phyloP scores from a whole-genome alignment of 805 yeast species.

The Candida fluviatilis region DNA sequence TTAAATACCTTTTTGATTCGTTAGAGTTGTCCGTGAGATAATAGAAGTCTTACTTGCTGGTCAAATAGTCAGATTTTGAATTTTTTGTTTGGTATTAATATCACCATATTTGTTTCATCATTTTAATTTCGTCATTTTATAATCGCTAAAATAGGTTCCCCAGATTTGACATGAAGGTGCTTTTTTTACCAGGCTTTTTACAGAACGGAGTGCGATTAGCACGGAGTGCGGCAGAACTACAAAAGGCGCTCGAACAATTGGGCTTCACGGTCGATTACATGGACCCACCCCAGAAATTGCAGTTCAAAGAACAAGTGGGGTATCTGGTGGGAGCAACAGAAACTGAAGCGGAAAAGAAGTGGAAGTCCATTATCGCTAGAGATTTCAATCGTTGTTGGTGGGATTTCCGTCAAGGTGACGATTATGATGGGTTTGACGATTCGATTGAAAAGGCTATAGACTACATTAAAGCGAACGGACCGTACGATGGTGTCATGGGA shows the following conservation, averaged over 20 bases:
- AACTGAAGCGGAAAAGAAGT: slow-evolving; percentile 24
- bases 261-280: slow-evolving; percentile 27
- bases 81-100: too few relatives aligned
- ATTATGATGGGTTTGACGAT: slow-evolving; percentile 25
- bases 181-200: slow-evolving; percentile 33
- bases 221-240: slow-evolving; percentile 28
- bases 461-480: slow-evolving; percentile 32
- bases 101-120: too few relatives aligned
- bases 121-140: too few relatives aligned
- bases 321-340: slow-evolving; percentile 22
- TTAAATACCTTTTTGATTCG: too few relatives aligned
- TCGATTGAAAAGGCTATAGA: slow-evolving; percentile 21
- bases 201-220: slow-evolving; percentile 32
- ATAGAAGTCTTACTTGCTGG: too few relatives aligned
- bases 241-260: slow-evolving; percentile 23
- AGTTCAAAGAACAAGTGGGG: slow-evolving; percentile 22
- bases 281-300: slow-evolving; percentile 28
- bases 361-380: slow-evolving; percentile 25
- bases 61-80: too few relatives aligned
- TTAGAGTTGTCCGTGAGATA: too few relatives aligned
- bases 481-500: slow-evolving; percentile 40
- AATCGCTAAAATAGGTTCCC: too few relatives aligned
- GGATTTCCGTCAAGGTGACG: slow-evolving; percentile 15
- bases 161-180: slow-evolving; percentile 7
- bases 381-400: slow-evolving; percentile 37